These are phyloP conservation scores for Groenewaldozyma auringiensis DNA, from an alignment of 1,139 yeast species.

Conservation along the genomic window DNA sequence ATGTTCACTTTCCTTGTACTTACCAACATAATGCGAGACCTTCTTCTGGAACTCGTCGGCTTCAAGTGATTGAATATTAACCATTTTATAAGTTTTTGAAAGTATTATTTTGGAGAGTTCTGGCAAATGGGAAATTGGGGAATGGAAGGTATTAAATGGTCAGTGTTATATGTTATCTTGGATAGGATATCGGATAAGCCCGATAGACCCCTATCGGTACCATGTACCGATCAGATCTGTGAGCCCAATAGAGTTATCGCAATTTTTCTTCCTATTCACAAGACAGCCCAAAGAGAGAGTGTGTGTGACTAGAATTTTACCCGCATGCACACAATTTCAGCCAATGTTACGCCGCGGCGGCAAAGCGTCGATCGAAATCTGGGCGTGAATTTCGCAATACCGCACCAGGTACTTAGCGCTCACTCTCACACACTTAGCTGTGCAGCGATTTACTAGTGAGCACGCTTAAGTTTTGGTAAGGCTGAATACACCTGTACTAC, in stretches of 20 bases:
- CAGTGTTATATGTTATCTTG: too few species aligned
- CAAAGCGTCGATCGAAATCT: not conserved
- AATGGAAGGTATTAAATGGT: too few species aligned
- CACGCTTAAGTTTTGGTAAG: too few species aligned
- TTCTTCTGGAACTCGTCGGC: slow-evolving; percentile 17
- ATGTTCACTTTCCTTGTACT: too few species aligned
- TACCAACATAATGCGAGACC: slow-evolving; percentile 20
- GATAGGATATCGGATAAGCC: not conserved
- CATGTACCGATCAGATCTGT: too few species aligned
- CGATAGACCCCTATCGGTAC: too few species aligned
- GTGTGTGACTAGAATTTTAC: too few species aligned
- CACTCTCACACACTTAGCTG: not conserved
- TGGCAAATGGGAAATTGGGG: not conserved
- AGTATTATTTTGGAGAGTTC: too few species aligned
- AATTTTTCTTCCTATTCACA: not conserved
- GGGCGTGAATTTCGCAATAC: not conserved
- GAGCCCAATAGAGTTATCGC: not conserved
- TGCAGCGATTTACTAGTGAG: too few species aligned
- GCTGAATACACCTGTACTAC: too few species aligned
- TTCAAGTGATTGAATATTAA: not conserved
- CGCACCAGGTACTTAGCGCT: not conserved
- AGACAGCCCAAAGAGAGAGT: not conserved
- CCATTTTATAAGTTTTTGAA: not conserved
- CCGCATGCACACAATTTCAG: too few species aligned
- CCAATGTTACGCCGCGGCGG: not conserved